These are phyloP conservation scores for Globisporangium spinosum DNA, from an alignment of 352 stramenopile genomes.

Conservation along the genomic window DNA sequence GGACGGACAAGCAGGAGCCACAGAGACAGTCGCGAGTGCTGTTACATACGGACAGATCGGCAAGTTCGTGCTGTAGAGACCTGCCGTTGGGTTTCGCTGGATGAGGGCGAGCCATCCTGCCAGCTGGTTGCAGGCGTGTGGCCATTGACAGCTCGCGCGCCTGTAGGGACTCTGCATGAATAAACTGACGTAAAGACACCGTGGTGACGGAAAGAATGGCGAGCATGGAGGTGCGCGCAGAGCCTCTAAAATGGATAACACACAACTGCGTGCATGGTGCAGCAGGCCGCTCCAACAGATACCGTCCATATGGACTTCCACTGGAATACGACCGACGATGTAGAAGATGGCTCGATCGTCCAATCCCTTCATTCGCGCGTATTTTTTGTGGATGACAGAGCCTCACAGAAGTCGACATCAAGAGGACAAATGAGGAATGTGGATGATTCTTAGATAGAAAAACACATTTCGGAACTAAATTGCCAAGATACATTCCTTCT, in stretches of 20 bases:
- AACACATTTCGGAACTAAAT: not conserved
- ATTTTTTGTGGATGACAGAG: slow-evolving; percentile 1
- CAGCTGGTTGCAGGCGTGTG: not conserved
- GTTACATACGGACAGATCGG: not conserved
- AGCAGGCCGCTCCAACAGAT: not conserved
- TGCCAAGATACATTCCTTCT: too few relatives aligned
- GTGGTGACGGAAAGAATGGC: not conserved
- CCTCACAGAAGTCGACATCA: not conserved
- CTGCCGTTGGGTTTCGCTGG: not conserved
- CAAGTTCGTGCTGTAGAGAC: not conserved
- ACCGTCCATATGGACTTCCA: not conserved
- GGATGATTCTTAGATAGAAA: not conserved
- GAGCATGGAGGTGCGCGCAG: not conserved
- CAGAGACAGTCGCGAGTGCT: slow-evolving; percentile 1
- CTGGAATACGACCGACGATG: slow-evolving; percentile 2
- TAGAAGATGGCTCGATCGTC: not conserved
- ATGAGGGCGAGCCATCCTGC: not conserved
- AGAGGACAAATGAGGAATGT: not conserved
- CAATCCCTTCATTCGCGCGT: not conserved
- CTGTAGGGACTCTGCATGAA: not conserved
- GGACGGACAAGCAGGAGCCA: not conserved
- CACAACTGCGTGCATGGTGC: not conserved
- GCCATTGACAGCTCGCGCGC: not conserved
- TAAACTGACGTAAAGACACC: not conserved
- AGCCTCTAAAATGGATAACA: not conserved